Evolutionary conservation across 345 rosid genomes (phyloP).

Genomic region (Pistacia vera): DNA sequence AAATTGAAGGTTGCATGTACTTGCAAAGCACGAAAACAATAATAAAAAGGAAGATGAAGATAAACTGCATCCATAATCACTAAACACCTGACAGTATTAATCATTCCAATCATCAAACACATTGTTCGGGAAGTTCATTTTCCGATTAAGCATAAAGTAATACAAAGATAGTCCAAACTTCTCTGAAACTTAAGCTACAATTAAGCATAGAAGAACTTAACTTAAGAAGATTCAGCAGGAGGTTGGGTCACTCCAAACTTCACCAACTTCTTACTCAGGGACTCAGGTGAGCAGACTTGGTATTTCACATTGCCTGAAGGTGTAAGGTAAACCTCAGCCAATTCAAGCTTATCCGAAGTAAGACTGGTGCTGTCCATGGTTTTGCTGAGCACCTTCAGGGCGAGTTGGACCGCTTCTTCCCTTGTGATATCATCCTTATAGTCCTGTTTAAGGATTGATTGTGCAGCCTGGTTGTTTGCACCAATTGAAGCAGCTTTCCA

Average conservation of each 20-base stretch:
- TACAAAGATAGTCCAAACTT: conserved; percentile 9
- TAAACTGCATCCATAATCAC: conserved; percentile 10
- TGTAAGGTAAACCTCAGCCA: conserved; percentile 77
- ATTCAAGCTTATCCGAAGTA: conserved; percentile 91
- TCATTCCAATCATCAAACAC: conserved; percentile 6
- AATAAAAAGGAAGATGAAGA: too few species aligned
- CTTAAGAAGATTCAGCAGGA: conserved; percentile 61
- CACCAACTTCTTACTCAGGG: conserved; percentile 76
- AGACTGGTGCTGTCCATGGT: conserved; percentile 99
- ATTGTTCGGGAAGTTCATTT: neutral
- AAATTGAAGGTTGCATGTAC: too few species aligned
- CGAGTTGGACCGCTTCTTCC: conserved; percentile 90
- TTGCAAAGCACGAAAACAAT: neutral
- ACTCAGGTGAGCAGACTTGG: conserved; percentile 77
- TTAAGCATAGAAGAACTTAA: conserved; percentile 1
- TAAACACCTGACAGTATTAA: conserved; percentile 1
- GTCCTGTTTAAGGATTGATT: conserved; percentile 95
- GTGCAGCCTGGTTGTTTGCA: conserved; percentile 98
- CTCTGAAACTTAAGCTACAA: neutral
- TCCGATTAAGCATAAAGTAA: neutral
- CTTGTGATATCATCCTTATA: conserved; percentile 88
- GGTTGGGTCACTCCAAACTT: conserved; percentile 86
- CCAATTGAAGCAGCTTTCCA: conserved; percentile 99
- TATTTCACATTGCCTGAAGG: conserved; percentile 87
- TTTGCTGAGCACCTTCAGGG: conserved; percentile 90